These are phyloP conservation scores for Acanthamoeba lenticulata DNA, from an alignment of 208 protist species.

Conservation along the genomic window DNA sequence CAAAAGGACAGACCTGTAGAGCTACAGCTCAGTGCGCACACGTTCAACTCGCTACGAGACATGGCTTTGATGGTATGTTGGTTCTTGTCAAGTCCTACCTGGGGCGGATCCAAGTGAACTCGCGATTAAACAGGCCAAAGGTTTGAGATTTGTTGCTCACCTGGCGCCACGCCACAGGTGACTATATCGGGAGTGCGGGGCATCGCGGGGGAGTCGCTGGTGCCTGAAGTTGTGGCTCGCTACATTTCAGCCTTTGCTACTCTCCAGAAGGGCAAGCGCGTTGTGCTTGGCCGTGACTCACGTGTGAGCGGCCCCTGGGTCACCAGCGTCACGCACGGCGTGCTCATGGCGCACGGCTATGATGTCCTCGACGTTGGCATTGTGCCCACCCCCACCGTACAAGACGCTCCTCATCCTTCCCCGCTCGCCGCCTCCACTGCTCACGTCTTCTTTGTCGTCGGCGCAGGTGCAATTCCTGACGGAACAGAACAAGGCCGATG, in stretches of 20 bases:
- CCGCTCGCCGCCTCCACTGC: too few relatives aligned
- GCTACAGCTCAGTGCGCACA: too few relatives aligned
- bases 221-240: conserved; percentile 68
- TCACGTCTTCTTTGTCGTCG: too few relatives aligned
- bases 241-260: conserved; percentile 79
- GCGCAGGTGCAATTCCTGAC: conserved; percentile 84
- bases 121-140: too few relatives aligned
- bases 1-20: too few relatives aligned
- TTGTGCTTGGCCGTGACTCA: conserved; percentile 85
- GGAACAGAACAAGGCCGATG: conserved; percentile 55
- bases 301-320: conserved; percentile 84
- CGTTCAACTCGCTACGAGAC: too few relatives aligned
- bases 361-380: conserved; percentile 84
- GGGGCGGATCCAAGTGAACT: too few relatives aligned
- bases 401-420: too few relatives aligned
- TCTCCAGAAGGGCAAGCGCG: conserved; percentile 29
- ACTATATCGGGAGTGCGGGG: conserved; percentile 75
- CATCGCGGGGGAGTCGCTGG: conserved; percentile 77
- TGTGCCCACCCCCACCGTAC: conserved; percentile 87
- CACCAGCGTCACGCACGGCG: conserved; percentile 51
- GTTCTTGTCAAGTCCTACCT: too few relatives aligned
- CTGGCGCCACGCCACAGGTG: too few relatives aligned
- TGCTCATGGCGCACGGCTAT: conserved; percentile 70
- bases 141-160: too few relatives aligned
- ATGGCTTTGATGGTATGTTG: conserved; percentile 53